Base-by-base conservation (phyloP, 805 yeast species). In the Kuraishia ogatae region DNA sequence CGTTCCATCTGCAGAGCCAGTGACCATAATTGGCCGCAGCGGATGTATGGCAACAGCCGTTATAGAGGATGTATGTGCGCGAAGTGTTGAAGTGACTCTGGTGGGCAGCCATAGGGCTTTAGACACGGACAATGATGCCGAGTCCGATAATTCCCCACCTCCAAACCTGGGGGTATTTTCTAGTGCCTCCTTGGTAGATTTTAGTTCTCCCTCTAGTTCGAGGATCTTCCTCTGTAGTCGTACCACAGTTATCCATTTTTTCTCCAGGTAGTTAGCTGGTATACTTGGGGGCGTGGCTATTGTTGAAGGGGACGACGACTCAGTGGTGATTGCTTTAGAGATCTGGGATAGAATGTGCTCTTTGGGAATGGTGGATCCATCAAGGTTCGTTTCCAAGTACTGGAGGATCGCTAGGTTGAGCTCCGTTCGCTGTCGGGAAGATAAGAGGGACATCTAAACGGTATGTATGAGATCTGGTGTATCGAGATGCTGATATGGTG, bases 211-310 rank as follows among this genome's bases (percentile, higher is more conserved):
- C 63, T 92, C 96, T 50, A 90, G 68, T 53, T 85, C 93, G 56
- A 85, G 71, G 49, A 85, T 84, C 62, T 81, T 79, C 58, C 83
- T 80, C 69, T 93, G 97, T 29, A 93, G 73, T 50, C 96, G 73
- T 35, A 89, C 76, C 2, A 92, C 93, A 0, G 96, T 84, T 0
- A 85, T 77, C 97, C 97, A 92, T 71, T 91, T 92, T 69, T 85
- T 86, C 61, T 86, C 89, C 47, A 89, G 58, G 51, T 63, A 69
- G 43, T 64, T 57, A 2, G 58, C 56, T 1, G 75, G 73, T 5
- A 67, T 61, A 7, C 61, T 50, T 2, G 28, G n/a, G 20, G 19
- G 47, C 19, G 48, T 21, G 20, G 29, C 19, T 39, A 22, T 35
- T 39, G 48, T 39, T 17, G 22, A 51, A 26, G 6, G n/a, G 35